phyloP scores from a whole-genome alignment of 441 rosid genomes.

The Eutrema salsugineum region DNA sequence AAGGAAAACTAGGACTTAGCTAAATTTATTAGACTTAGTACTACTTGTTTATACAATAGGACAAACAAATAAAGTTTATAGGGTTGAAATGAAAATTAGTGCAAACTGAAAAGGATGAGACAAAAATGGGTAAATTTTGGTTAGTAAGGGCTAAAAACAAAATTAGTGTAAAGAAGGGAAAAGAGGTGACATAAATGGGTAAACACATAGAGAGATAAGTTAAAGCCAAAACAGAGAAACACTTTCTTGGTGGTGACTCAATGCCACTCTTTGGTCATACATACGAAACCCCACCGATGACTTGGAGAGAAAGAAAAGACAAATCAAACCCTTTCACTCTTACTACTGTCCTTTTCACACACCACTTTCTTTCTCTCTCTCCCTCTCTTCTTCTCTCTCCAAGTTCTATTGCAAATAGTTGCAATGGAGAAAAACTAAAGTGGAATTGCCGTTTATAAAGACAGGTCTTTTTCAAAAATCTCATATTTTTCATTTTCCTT shows the following conservation, averaged over 20 bases:
- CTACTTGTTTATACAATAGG: neutral
- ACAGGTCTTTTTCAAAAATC: conserved; percentile 14
- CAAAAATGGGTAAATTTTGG: neutral
- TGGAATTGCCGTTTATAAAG: conserved; percentile 21
- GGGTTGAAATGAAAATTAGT: neutral
- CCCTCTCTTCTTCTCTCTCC: conserved; percentile 15
- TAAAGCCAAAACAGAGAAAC: neutral
- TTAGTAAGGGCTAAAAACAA: neutral
- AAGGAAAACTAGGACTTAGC: too few species aligned
- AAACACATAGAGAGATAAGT: neutral
- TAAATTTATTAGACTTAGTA: neutral
- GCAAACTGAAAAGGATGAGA: neutral
- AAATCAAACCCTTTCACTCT: conserved; percentile 21
- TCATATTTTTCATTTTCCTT: conserved; percentile 14
- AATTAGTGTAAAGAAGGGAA: neutral
- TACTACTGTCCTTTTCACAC: conserved; percentile 22
- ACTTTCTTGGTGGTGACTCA: conserved; percentile 18
- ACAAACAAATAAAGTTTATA: neutral
- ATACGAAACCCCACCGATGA: conserved; percentile 25
- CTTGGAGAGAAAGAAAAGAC: conserved; percentile 26
- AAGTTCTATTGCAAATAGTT: conserved; percentile 21
- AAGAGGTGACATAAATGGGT: conserved; percentile 13
- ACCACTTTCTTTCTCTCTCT: conserved; percentile 11
- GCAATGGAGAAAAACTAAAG: conserved; percentile 23
- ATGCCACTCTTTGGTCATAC: conserved; percentile 17